Percentiles rank a stretch among this genome's conserved stretches.
Evolutionary conservation across 306 rosid species (phyloP).

Genomic region (Cucumis hystrix): DNA sequence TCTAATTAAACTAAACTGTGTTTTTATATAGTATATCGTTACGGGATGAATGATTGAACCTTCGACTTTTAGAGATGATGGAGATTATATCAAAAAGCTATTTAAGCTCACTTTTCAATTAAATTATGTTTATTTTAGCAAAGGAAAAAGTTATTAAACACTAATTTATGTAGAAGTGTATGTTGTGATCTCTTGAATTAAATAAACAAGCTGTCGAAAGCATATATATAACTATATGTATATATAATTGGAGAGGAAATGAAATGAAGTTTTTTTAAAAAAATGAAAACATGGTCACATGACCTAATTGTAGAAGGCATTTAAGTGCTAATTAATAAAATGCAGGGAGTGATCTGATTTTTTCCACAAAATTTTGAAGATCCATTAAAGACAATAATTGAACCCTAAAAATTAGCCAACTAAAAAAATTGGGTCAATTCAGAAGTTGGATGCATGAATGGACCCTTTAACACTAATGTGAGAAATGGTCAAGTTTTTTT

Average conservation of each 20-base stretch:
- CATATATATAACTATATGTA: no score
- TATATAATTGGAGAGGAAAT: no score
- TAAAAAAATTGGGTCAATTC: not conserved
- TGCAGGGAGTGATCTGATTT: not conserved
- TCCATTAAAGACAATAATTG: not conserved
- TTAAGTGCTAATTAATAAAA: not conserved
- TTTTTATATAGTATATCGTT: no score
- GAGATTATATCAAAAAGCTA: no score
- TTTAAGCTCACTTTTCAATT: no score
- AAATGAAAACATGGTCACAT: not conserved
- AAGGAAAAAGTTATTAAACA: no score
- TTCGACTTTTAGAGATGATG: no score
- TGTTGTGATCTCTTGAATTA: not conserved
- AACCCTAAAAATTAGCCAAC: not conserved
- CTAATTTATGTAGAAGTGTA: no score
- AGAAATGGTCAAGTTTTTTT: not conserved
- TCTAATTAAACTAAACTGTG: no score
- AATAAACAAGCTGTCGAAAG: not conserved
- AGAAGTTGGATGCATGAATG: not conserved
- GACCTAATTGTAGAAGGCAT: not conserved
- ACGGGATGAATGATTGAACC: no score
- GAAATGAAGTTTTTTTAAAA: no score
- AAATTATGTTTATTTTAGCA: no score
- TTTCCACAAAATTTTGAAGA: not conserved
- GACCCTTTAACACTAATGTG: not conserved